Evolutionary conservation across 768 basidiomycete genomes (phyloP), one percentile per base, ranked within the genome.

Genomic region (Gloeostereum incarnatum): DNA sequence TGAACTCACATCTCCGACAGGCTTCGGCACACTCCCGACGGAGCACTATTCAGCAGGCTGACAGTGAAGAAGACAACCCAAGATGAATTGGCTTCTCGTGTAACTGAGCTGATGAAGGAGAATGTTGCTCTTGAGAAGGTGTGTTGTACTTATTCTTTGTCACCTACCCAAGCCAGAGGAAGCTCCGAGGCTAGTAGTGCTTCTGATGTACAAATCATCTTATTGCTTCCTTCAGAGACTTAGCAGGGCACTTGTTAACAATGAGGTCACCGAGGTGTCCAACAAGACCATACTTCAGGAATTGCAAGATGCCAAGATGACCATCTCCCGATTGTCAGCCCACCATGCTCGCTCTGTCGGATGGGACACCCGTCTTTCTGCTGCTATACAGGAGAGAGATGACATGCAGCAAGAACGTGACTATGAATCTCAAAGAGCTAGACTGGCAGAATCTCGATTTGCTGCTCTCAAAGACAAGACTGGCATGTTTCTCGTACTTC

Each of bases 341-440:
- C 78, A 82, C 48, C 71, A 81, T 38, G 82, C 78, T 22, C 76
- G 80, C 35, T 73, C 81, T 11, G 65, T 78, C 11, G 83, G 82
- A 10, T 74, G 78, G 67, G 81, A 91, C 48, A 65, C 72, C 6
- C 74, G 75, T 8, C 56, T 92, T 21, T 69, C 71, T 9, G 57
- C 66, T 9, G 73, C 75, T n/a, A 61, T 78, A 37, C 79, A 80
- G 51, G 84, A 90, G 56, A 73, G 74, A 48, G 87, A 91, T 27
- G 90, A 93, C 53, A 69, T 85, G 58, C 80, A 75, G 43, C 87
- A 91, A 56, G 90, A 93, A 53, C 66, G 81, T 18, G 81, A 87
- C 39, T 68, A 68, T 36, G 84, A 88, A 46, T 59, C 69, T 7
- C 75, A 81, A 42, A 65, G 79, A 30, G 79, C 83, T 2, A 66